Conservation (phyloP, 2,329 filamentous ascomycete genomes). For the Ascosphaera pollenicola region DNA sequence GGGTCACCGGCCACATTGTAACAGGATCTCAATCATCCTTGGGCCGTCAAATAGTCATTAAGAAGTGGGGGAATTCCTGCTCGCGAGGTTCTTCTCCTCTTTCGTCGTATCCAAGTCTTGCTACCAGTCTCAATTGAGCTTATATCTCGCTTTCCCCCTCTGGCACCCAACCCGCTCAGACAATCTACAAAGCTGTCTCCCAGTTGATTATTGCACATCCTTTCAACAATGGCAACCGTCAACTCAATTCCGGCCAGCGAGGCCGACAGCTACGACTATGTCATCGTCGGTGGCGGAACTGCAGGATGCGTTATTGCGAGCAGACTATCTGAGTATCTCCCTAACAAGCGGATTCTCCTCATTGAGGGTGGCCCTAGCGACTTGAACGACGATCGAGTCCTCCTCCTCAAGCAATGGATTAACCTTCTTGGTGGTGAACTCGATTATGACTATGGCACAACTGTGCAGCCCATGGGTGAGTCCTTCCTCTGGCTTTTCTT, state of each 20-base stretch:
- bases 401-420: conserved; percentile 74
- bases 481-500: no score
- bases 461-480: conserved; percentile 60
- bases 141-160: no score
- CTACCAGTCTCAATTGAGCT: no score
- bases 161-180: no score
- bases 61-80: no score
- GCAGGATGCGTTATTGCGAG: conserved; percentile 69
- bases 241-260: conserved; percentile 41
- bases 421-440: conserved; percentile 65
- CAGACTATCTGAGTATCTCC: conserved; percentile 61
- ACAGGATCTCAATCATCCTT: no score
- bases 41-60: no score
- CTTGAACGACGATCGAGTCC: conserved; percentile 67
- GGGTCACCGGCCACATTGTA: no score
- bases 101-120: no score
- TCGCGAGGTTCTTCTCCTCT: no score
- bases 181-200: no score
- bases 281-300: conserved; percentile 68
- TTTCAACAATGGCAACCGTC: conserved; percentile 47
- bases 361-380: conserved; percentile 82
- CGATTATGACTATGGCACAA: conserved; percentile 79
- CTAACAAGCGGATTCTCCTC: conserved; percentile 57
- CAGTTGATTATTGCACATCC: no score
- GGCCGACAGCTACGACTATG: conserved; percentile 54